A percentile compares a stretch with the other conserved stretches of the same genome.
Conservation (phyloP, 1,139 yeast species). For the Debaryomycetaceae sp. region DNA sequence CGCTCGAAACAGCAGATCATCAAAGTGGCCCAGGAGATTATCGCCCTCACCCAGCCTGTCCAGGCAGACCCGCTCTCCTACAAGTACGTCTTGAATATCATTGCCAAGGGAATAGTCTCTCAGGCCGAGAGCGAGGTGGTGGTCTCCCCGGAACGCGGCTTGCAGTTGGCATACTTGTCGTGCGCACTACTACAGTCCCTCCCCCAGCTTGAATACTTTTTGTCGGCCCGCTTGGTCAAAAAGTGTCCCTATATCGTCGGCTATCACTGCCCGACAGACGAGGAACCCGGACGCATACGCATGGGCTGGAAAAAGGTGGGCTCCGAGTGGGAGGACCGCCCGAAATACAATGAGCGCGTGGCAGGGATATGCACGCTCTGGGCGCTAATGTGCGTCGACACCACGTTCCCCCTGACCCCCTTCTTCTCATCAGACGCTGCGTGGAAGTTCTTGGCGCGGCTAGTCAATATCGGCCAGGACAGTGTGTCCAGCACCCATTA, state of each 20-base stretch:
- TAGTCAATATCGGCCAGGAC: constrained; percentile 43
- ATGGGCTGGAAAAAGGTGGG: constrained; percentile 78
- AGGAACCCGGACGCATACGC: constrained; percentile 68
- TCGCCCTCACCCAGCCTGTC: constrained; percentile 34
- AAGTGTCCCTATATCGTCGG: constrained; percentile 89
- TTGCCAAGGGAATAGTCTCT: constrained; percentile 74
- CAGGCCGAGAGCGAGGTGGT: constrained; percentile 92
- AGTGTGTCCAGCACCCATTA: constrained; percentile 60
- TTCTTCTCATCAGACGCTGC: constrained; percentile 29
- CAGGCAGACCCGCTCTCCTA: constrained; percentile 39
- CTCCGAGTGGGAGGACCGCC: constrained; percentile 67
- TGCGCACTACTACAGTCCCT: constrained; percentile 41
- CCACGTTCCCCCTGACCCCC: constrained; percentile 4
- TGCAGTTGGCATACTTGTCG: constrained; percentile 68
- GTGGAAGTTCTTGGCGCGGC: constrained; percentile 71
- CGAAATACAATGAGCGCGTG: constrained; percentile 71
- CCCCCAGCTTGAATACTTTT: constrained; percentile 55
- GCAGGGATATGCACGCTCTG: constrained; percentile 78
- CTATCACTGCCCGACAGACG: constrained; percentile 57
- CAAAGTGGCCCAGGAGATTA: constrained; percentile 41
- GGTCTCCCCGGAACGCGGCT: constrained; percentile 66
- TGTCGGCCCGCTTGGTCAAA: constrained; percentile 76
- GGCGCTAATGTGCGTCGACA: constrained; percentile 52
- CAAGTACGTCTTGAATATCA: constrained; percentile 67
- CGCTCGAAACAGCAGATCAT: constrained; percentile 52